Conservation (phyloP, 2,329 filamentous ascomycete species). For the Phialophora chinensis region DNA sequence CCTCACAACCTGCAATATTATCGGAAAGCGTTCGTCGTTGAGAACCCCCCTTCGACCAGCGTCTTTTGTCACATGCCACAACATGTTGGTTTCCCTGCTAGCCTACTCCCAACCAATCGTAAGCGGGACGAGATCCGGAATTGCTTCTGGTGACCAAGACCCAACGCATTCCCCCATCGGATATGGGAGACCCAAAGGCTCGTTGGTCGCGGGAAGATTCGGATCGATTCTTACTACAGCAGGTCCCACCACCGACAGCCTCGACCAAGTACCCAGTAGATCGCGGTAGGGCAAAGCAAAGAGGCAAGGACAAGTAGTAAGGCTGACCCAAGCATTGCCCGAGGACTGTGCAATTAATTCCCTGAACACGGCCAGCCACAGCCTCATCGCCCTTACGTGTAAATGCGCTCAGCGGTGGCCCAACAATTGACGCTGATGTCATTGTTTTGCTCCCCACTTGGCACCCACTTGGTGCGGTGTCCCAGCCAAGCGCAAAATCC, state of each 20-base stretch:
- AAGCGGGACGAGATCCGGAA: conserved; percentile 6
- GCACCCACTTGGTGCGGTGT: neutral
- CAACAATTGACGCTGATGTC: neutral
- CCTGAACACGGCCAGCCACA: neutral
- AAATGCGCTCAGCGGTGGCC: conserved; percentile 7
- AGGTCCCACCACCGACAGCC: conserved; percentile 5
- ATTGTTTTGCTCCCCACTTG: neutral
- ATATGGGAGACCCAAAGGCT: neutral
- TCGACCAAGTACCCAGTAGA: neutral
- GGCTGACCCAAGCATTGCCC: conserved; percentile 17
- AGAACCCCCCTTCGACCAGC: neutral
- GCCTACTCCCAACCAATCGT: conserved; percentile 7
- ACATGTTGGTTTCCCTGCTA: neutral
- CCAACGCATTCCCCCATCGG: conserved; percentile 13
- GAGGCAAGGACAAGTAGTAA: neutral
- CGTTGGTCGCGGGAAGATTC: conserved; percentile 17
- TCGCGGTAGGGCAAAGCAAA: neutral
- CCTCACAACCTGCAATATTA: neutral
- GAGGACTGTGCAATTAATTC: conserved; percentile 1
- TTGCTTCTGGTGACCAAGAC: neutral
- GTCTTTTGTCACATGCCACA: conserved; percentile 13
- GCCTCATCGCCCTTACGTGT: neutral
- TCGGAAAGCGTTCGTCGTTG: neutral
- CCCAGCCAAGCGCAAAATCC: conserved; percentile 11
- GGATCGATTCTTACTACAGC: conserved; percentile 4